Evolutionary conservation across 108 stramenopile genomes (phyloP), one percentile per base, ranked within the genome.

Genomic region (Cylindrotheca fusiformis): DNA sequence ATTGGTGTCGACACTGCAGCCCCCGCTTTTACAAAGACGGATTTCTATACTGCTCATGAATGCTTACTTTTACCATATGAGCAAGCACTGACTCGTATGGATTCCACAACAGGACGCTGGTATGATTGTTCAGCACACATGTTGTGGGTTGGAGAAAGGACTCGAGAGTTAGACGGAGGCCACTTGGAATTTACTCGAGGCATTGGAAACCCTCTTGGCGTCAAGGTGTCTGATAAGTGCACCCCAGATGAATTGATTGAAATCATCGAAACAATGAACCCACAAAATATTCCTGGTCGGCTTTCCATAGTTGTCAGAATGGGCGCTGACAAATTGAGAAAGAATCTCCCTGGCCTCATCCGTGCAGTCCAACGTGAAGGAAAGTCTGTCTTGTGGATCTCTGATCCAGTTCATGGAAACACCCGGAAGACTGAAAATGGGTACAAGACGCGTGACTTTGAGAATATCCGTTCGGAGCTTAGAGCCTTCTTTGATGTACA

Each of bases 141-240:
- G 91, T 82, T 99, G 31, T 99, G 99, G 97, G 92, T 98, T 24
- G 99, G 99, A 45, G 99, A 98, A 72, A 94, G 99, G 54, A 99
- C 99, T 28, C 87, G 99, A 52, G 87, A 98, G 76, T 84, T 96
- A 48, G 99, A 97, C 70, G 85, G 91, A 30, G 97, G 97, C n/a
- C 99, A 99, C 67, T 67, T 98, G 58, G 97, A 99, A 83, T 99
- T 97, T 86, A 71, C 85, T 32, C 89, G 97, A 6, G 99, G 99
- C 29, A 81, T 99, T 55, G 86, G 87, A 53, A 99, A 99, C 76
- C 99, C 99, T 0, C 78, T 99, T 31, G 99, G 95, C 53, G 95
- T 99, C 69, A 99, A 99, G 79, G 77, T 98, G 49, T 85, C 82
- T 32, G 94, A 98, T 71, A 96, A 98, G 87, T 95, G 93, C 80